A percentile compares a stretch with the other conserved stretches of the same genome.
Conservation (phyloP, 306 rosid species). For the Prunus armeniaca region DNA sequence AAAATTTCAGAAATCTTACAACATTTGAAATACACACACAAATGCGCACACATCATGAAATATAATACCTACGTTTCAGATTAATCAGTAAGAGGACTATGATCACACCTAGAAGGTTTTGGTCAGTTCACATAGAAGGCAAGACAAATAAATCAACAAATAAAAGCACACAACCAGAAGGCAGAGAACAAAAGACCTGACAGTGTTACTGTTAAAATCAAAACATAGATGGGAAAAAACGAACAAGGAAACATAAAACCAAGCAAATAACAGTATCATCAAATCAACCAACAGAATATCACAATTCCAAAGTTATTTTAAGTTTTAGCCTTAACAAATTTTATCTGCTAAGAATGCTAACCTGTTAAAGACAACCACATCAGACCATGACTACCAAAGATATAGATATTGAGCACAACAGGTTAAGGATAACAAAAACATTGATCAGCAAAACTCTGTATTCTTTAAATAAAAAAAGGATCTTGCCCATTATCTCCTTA, state of each 20-base stretch:
- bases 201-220: not conserved
- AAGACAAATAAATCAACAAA: not conserved
- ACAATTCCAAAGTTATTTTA: not conserved
- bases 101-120: not conserved
- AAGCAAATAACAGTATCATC: not conserved
- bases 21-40: not conserved
- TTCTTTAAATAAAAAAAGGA: too few species aligned
- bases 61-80: not conserved
- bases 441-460: not conserved
- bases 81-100: not conserved
- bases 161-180: not conserved
- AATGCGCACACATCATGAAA: not conserved
- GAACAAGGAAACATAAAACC: not conserved
- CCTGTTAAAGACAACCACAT: not conserved
- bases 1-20: conserved; percentile 15
- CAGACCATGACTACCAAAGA: not conserved
- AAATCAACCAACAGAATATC: not conserved
- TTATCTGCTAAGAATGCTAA: not conserved
- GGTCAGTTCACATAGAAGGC: not conserved
- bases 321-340: not conserved
- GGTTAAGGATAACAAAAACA: not conserved
- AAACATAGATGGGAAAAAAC: not conserved
- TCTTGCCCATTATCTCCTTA: conserved; percentile 26
- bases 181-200: not conserved
- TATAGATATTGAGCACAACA: not conserved